These are phyloP conservation scores for Wickerhamiella brachini DNA, from an alignment of 805 yeast genomes.

Conservation along the genomic window DNA sequence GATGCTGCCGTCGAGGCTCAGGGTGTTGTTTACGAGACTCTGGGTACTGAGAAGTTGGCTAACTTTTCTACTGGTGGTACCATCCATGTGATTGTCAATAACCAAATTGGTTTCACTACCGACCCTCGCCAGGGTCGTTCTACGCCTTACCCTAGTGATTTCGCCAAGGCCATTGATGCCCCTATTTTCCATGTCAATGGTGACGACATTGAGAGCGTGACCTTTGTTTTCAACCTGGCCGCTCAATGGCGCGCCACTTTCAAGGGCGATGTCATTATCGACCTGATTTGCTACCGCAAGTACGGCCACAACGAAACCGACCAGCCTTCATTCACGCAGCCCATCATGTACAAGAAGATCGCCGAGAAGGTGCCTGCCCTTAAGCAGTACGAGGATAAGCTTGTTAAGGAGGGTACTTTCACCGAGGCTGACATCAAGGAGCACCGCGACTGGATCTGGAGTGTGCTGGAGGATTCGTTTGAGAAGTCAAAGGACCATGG, in stretches of 20 bases:
- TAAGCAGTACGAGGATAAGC: slow-evolving; percentile 69
- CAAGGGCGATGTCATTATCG: slow-evolving; percentile 93
- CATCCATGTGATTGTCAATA: slow-evolving; percentile 86
- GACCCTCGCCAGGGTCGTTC: slow-evolving; percentile 97
- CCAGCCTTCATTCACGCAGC: slow-evolving; percentile 98
- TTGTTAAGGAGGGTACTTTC: slow-evolving; percentile 78
- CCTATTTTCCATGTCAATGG: slow-evolving; percentile 99
- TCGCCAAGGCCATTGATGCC: slow-evolving; percentile 91
- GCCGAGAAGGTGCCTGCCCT: slow-evolving; percentile 80
- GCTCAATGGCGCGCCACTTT: slow-evolving; percentile 97
- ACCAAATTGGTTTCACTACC: slow-evolving; percentile 98
- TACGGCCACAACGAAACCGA: slow-evolving; percentile 99
- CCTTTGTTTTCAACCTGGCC: slow-evolving; percentile 85
- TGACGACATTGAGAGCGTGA: slow-evolving; percentile 89
- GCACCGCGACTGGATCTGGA: slow-evolving; percentile 98
- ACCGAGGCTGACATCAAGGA: slow-evolving; percentile 81
- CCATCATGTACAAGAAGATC: slow-evolving; percentile 87
- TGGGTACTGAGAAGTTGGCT: slow-evolving; percentile 86
- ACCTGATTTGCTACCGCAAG: slow-evolving; percentile 96
- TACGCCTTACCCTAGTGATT: slow-evolving; percentile 94
- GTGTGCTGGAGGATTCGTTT: slow-evolving; percentile 79
- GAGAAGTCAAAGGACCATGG: slow-evolving; percentile 78
- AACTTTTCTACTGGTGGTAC: slow-evolving; percentile 98
- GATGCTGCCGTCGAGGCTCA: slow-evolving; percentile 98
- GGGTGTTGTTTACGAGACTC: slow-evolving; percentile 97